phyloP scores from a whole-genome alignment of 345 rosid species.

The Populus alba region DNA sequence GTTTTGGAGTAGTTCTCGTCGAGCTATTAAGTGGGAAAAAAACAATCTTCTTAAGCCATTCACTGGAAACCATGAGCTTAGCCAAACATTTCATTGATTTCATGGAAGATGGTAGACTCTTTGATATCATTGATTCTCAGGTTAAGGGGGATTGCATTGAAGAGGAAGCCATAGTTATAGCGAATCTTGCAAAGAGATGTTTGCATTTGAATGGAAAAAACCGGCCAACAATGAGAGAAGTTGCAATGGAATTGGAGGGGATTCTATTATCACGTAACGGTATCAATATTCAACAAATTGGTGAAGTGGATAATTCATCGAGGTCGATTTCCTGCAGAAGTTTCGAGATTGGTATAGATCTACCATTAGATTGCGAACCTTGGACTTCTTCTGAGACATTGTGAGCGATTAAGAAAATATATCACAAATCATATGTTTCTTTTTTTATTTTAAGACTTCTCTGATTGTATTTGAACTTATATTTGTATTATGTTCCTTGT shows the following conservation, averaged over 20 bases:
- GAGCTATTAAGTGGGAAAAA: conserved; percentile 20
- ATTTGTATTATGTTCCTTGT: too few relatives aligned
- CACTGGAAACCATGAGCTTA: conserved; percentile 14
- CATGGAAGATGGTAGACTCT: background rate
- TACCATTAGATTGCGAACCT: too few relatives aligned
- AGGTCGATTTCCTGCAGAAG: too few relatives aligned
- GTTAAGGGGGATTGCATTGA: background rate
- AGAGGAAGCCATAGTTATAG: conserved; percentile 7
- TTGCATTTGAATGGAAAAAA: conserved; percentile 5
- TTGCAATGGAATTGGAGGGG: background rate
- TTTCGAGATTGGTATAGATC: too few relatives aligned
- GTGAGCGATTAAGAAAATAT: too few relatives aligned
- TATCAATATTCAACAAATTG: too few relatives aligned
- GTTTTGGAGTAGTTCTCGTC: conserved; percentile 22
- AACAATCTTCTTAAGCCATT: conserved; percentile 9
- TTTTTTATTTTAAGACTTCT: too few relatives aligned
- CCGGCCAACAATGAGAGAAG: conserved; percentile 25
- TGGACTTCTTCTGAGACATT: too few relatives aligned
- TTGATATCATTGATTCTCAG: conserved; percentile 1
- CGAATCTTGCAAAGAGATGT: conserved; percentile 12
- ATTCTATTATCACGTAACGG: background rate
- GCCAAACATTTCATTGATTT: background rate
- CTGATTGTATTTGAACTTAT: too few relatives aligned
- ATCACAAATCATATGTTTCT: too few relatives aligned
- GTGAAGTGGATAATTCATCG: too few relatives aligned